These are phyloP conservation scores for Saitozyma sp. DNA, from an alignment of 768 basidiomycete genomes.

Conservation along the genomic window DNA sequence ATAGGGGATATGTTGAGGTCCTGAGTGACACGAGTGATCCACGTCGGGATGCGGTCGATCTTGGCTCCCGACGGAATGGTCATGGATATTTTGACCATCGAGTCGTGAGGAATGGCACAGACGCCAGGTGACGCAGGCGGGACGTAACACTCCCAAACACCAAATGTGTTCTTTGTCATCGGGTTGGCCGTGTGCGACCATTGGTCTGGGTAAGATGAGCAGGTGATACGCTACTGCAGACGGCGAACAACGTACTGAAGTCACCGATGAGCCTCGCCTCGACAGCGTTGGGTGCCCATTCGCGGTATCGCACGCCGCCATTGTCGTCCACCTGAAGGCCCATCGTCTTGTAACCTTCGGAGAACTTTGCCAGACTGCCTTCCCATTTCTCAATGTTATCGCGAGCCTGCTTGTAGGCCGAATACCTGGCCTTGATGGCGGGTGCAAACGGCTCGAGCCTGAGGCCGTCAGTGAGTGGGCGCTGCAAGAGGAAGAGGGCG, in stretches of 20 bases:
- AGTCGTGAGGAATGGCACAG: conserved; percentile 88
- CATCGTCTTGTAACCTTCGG: conserved; percentile 70
- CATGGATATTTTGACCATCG: conserved; percentile 96
- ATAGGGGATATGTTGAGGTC: conserved; percentile 83
- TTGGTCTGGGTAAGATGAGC: conserved; percentile 60
- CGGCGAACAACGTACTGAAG: conserved; percentile 67
- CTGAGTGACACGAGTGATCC: conserved; percentile 95
- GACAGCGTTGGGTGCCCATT: conserved; percentile 91
- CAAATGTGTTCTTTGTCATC: conserved; percentile 80
- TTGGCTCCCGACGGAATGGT: conserved; percentile 71
- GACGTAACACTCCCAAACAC: conserved; percentile 82
- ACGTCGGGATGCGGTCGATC: conserved; percentile 88
- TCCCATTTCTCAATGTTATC: conserved; percentile 68
- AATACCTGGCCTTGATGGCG: conserved; percentile 50
- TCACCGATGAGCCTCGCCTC: conserved; percentile 88
- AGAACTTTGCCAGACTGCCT: conserved; percentile 78
- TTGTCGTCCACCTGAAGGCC: conserved; percentile 72
- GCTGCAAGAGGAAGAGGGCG: conserved; percentile 1
- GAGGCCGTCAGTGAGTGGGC: background rate
- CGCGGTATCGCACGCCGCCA: conserved; percentile 76
- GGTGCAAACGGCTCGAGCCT: conserved; percentile 53
- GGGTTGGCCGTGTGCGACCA: conserved; percentile 85
- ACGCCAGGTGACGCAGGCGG: conserved; percentile 67
- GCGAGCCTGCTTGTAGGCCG: conserved; percentile 44
- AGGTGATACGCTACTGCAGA: background rate